phyloP scores from a whole-genome alignment of 2,329 filamentous ascomycete genomes.

The Helotiales sp. region DNA sequence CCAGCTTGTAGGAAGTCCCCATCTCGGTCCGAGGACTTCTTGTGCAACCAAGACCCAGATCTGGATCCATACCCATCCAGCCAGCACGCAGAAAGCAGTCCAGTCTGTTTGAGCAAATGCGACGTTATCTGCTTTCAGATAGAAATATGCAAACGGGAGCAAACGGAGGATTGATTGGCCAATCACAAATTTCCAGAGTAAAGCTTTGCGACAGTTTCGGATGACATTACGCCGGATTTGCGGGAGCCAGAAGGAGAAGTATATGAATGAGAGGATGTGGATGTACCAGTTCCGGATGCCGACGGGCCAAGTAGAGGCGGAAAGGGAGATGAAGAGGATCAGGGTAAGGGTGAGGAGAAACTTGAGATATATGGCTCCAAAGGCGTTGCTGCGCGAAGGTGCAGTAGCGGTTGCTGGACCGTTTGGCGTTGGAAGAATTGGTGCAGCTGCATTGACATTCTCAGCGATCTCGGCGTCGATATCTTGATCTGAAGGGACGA shows the following conservation, averaged over 20 bases:
- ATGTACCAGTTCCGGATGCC: constrained; percentile 55
- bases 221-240: constrained; percentile 89
- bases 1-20: constrained; percentile 73
- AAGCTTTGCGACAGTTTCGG: constrained; percentile 86
- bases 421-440: constrained; percentile 29
- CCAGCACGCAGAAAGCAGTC: constrained; percentile 62
- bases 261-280: constrained; percentile 67
- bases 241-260: constrained; percentile 88
- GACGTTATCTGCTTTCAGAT: constrained; percentile 74
- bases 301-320: constrained; percentile 61
- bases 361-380: constrained; percentile 57
- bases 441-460: constrained; percentile 31
- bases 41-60: constrained; percentile 77
- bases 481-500: constrained; percentile 64
- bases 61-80: constrained; percentile 85
- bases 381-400: constrained; percentile 37
- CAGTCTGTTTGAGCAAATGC: constrained; percentile 73
- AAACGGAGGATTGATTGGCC: constrained; percentile 80
- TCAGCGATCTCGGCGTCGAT: constrained; percentile 60
- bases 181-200: constrained; percentile 88
- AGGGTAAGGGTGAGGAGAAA: constrained; percentile 56
- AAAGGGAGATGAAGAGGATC: constrained; percentile 58
- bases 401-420: constrained; percentile 29
- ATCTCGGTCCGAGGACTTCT: constrained; percentile 83
- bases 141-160: constrained; percentile 83